A percentile compares a stretch with the other conserved stretches of the same genome.
phyloP scores from a whole-genome alignment of 331 rosid species.

The Prunus yedoensis region DNA sequence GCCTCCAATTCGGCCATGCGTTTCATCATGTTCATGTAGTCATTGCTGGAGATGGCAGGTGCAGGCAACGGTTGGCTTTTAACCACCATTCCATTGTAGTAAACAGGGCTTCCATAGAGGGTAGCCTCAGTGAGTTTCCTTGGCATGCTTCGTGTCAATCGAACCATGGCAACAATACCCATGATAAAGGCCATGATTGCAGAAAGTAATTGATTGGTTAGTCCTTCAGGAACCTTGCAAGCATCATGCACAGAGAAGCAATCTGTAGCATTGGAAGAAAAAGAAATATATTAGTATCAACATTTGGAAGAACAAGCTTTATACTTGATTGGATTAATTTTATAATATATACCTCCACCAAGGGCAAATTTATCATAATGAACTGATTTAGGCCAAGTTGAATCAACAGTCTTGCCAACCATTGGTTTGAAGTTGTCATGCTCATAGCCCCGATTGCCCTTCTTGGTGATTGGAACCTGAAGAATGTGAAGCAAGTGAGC shows the following conservation, averaged over 20 bases:
- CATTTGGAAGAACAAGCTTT: neutral
- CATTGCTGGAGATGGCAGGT: constrained; percentile 42
- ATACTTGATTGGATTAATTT: neutral
- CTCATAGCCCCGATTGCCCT: constrained; percentile 17
- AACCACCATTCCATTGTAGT: constrained; percentile 32
- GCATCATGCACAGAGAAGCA: constrained; percentile 14
- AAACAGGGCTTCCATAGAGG: constrained; percentile 39
- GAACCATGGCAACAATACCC: constrained; percentile 62
- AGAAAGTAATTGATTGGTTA: constrained; percentile 40
- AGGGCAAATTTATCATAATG: constrained; percentile 29
- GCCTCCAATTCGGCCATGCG: constrained; percentile 87
- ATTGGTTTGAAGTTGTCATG: constrained; percentile 38
- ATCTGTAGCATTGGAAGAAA: constrained; percentile 32
- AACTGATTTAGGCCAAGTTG: constrained; percentile 48
- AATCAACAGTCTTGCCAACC: constrained; percentile 52
- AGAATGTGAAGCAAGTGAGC: constrained; percentile 13
- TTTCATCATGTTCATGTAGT: constrained; percentile 62
- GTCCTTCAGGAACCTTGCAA: constrained; percentile 40
- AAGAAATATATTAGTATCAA: constrained; percentile 1
- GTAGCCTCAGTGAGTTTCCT: constrained; percentile 57
- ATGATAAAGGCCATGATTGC: constrained; percentile 67
- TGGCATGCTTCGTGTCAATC: constrained; percentile 66
- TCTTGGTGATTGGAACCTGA: constrained; percentile 37
- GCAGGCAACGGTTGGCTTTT: constrained; percentile 43
- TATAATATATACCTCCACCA: constrained; percentile 43